Conservation (phyloP, 148 eudicot species). For the Cornus florida region DNA sequence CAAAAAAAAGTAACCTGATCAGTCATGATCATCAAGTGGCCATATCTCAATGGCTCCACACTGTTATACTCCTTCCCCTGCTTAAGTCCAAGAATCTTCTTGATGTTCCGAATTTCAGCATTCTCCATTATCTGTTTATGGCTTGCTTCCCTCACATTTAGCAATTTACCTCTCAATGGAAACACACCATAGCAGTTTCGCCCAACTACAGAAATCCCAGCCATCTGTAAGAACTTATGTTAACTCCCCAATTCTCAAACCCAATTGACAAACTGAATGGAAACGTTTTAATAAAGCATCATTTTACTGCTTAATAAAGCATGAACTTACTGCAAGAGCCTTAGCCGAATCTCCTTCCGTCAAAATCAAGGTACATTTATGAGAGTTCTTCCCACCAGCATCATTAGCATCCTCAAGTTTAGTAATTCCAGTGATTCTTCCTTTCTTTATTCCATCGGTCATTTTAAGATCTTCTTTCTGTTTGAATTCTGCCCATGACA, state of each 20-base stretch:
- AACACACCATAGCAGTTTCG: constrained; percentile 75
- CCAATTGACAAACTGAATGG: background rate
- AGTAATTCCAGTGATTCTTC: constrained; percentile 49
- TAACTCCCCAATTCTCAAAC: background rate
- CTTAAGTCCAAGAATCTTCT: constrained; percentile 87
- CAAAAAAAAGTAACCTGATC: constrained; percentile 72
- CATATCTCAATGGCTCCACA: constrained; percentile 73
- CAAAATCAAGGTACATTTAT: constrained; percentile 79
- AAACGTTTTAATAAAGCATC: background rate
- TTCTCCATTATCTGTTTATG: constrained; percentile 74
- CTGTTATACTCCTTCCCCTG: constrained; percentile 70
- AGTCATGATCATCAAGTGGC: constrained; percentile 96
- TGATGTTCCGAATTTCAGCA: constrained; percentile 70
- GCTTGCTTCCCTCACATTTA: constrained; percentile 97
- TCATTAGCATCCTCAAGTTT: constrained; percentile 86
- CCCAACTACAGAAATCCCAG: constrained; percentile 76
- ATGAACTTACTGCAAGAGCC: constrained; percentile 80
- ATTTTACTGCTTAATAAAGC: background rate
- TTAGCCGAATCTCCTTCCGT: constrained; percentile 99
- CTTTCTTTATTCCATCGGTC: constrained; percentile 78
- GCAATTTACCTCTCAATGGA: constrained; percentile 90
- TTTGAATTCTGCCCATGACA: constrained; percentile 80
- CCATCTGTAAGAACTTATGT: constrained; percentile 43
- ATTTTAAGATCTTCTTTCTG: constrained; percentile 71
- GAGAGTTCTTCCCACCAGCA: constrained; percentile 71